Conservation (phyloP, 1,284 basidiomycete species). For the Peniophora sp. region DNA sequence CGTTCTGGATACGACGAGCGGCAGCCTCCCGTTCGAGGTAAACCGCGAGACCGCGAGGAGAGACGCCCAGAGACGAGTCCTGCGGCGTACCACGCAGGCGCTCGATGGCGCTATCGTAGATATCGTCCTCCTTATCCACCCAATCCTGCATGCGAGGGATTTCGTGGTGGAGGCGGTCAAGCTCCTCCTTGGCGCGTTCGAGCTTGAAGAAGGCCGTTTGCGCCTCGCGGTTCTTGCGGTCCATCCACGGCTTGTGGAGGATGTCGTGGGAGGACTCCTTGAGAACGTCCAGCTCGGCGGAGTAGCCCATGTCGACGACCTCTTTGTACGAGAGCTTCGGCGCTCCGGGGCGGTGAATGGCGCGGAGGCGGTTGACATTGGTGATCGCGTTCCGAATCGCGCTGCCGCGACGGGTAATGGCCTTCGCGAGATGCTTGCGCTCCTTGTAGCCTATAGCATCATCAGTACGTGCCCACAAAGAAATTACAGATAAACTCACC, state of each 20-base stretch:
- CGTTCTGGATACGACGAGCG: too few relatives aligned
- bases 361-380: neutral
- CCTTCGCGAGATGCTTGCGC: slow-evolving; percentile 14
- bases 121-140: neutral
- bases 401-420: slow-evolving; percentile 10
- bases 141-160: neutral
- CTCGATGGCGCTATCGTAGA: too few relatives aligned
- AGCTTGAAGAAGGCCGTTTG: neutral
- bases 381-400: slow-evolving; percentile 15
- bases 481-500: slow-evolving; percentile 8
- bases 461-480: neutral
- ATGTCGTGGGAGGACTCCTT: neutral
- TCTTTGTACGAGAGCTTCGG: neutral
- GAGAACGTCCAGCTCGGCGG: neutral
- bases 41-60: too few relatives aligned
- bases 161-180: neutral
- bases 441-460: slow-evolving; percentile 17
- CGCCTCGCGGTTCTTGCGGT: neutral
- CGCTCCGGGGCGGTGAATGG: neutral
- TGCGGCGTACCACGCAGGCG: too few relatives aligned
- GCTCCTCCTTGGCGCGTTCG: neutral
- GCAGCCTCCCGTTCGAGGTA: too few relatives aligned
- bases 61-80: too few relatives aligned
- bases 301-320: neutral
- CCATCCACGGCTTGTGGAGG: neutral